Conservation (phyloP, 2,329 filamentous ascomycete genomes). For the Fusarium udum region DNA sequence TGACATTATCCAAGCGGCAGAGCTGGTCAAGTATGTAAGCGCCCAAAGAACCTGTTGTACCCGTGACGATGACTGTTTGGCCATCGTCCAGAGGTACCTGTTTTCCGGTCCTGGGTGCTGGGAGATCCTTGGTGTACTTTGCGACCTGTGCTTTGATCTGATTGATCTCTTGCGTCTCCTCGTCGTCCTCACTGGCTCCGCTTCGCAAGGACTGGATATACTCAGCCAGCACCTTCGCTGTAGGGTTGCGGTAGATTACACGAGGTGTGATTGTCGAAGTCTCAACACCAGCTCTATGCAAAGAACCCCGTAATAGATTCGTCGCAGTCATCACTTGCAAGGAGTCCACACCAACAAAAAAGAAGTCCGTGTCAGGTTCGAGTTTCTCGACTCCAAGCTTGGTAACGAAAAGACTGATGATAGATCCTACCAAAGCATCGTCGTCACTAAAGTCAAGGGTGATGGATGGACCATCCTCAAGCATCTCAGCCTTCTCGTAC, state of each 20-base stretch:
- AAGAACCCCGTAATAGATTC: accelerated
- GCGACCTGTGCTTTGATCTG: neutral
- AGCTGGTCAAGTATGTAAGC: conserved; percentile 5
- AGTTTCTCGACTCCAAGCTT: neutral
- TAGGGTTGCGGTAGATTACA: neutral
- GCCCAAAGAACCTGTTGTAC: neutral
- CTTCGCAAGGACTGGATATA: neutral
- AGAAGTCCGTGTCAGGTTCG: neutral
- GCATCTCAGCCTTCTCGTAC: neutral
- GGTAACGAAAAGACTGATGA: neutral
- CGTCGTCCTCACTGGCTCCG: accelerated
- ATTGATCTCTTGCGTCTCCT: neutral
- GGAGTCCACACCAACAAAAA: neutral
- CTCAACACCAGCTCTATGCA: neutral
- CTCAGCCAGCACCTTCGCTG: neutral
- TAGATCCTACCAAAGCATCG: accelerated
- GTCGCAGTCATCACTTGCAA: neutral
- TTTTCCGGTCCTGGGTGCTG: accelerated
- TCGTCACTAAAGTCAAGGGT: neutral
- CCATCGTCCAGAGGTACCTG: accelerated
- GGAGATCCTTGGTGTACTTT: neutral
- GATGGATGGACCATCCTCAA: accelerated
- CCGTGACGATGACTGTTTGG: neutral
- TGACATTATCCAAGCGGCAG: neutral
- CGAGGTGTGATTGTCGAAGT: accelerated